Percentiles rank a stretch among this genome's conserved stretches.
phyloP scores from a whole-genome alignment of 1,284 basidiomycete species.

The Fomitopsis pinicola region DNA sequence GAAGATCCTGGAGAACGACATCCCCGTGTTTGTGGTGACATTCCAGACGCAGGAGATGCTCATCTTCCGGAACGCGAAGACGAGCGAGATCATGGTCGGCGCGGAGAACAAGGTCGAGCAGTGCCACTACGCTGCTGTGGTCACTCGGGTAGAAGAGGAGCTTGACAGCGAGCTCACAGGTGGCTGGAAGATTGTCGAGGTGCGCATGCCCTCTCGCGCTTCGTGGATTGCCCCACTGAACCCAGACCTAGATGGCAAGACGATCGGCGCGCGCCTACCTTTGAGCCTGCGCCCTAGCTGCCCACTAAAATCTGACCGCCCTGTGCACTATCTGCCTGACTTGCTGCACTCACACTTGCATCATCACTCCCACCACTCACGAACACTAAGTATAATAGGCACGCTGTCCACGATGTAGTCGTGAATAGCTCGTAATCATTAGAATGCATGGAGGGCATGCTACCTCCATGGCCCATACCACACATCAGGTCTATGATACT shows the following conservation, averaged over 20 bases:
- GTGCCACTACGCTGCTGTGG: constrained; percentile 89
- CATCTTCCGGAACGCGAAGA: constrained; percentile 87
- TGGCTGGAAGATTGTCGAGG: constrained; percentile 98
- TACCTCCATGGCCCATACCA: neutral
- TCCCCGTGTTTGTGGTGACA: constrained; percentile 92
- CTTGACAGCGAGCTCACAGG: constrained; percentile 90
- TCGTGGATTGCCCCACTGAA: neutral
- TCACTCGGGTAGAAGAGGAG: constrained; percentile 86
- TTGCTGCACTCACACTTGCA: neutral
- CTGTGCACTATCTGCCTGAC: constrained; percentile 5
- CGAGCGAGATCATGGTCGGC: constrained; percentile 82
- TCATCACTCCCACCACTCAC: neutral
- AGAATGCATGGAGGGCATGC: constrained; percentile 4
- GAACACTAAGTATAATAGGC: neutral
- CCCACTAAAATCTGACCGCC: neutral
- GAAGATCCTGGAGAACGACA: constrained; percentile 84
- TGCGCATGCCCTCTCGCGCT: constrained; percentile 32
- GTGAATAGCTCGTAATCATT: constrained; percentile 2
- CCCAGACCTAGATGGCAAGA: constrained; percentile 33
- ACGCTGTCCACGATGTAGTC: neutral
- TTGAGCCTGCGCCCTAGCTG: constrained; percentile 12
- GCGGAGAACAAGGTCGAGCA: constrained; percentile 89
- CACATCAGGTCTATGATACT: neutral
- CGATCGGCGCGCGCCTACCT: constrained; percentile 38
- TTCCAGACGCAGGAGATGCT: constrained; percentile 95